Percentiles rank a stretch among this genome's conserved stretches.
Conservation (phyloP, 2,329 filamentous ascomycete genomes). For the Scedosporium minutisporum region DNA sequence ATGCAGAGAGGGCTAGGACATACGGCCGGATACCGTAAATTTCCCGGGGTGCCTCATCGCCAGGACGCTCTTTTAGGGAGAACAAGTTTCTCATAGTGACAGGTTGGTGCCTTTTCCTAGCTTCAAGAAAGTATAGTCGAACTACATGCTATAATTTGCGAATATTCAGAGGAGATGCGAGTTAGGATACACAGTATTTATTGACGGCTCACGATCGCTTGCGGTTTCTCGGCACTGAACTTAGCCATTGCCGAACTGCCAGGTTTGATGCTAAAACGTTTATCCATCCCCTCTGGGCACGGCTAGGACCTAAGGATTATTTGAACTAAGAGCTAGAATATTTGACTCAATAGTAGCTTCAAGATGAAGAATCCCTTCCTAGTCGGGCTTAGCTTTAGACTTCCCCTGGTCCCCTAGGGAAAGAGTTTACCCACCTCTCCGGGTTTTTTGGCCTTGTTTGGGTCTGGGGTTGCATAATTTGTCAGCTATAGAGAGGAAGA, state of each 20-base stretch:
- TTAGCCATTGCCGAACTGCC: not conserved
- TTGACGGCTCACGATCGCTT: not conserved
- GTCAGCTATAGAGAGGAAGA: no score
- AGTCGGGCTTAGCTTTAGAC: not conserved
- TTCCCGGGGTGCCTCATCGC: conserved; percentile 3
- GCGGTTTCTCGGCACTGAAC: not conserved
- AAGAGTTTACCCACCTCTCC: no score
- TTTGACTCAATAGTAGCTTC: not conserved
- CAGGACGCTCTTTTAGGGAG: not conserved
- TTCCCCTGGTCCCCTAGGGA: no score
- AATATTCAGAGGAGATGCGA: no score
- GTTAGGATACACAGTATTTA: not conserved
- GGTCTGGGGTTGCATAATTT: no score
- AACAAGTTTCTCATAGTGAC: not conserved
- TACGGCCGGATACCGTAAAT: not conserved
- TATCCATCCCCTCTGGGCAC: not conserved
- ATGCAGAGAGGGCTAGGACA: conserved; percentile 1
- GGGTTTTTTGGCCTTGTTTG: no score
- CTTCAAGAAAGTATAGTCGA: not conserved
- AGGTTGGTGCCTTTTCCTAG: no score
- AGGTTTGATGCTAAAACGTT: not conserved
- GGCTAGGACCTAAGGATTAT: no score
- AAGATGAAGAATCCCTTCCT: not conserved
- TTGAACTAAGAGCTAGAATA: not conserved
- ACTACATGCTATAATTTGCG: not conserved